Conservation (phyloP, 2,329 filamentous ascomycete species). For the Colletotrichum gloeosporioides region DNA sequence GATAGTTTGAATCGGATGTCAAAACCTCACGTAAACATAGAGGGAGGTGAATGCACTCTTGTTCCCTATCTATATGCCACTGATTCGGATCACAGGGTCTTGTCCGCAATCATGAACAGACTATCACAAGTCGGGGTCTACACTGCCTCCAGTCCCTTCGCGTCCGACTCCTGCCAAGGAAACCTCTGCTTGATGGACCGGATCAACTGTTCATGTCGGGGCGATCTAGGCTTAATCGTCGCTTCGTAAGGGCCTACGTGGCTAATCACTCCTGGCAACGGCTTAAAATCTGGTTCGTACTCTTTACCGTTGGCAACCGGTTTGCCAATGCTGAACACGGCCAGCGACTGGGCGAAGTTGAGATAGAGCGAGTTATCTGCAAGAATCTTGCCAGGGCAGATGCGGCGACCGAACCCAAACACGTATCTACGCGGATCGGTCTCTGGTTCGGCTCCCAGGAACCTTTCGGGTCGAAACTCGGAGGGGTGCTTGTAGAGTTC, state of each 20-base stretch:
- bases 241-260: neutral
- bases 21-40: neutral
- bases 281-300: conserved; percentile 26
- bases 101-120: neutral
- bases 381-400: conserved; percentile 23
- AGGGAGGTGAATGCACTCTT: neutral
- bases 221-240: neutral
- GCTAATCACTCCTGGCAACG: neutral
- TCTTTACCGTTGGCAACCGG: conserved; percentile 39
- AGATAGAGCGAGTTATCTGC: conserved; percentile 26
- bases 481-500: conserved; percentile 62
- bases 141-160: neutral
- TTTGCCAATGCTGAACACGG: conserved; percentile 46
- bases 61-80: neutral
- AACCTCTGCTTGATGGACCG: neutral
- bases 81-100: neutral
- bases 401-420: conserved; percentile 25
- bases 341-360: conserved; percentile 44
- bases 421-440: conserved; percentile 8
- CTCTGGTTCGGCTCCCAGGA: conserved; percentile 23
- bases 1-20: neutral
- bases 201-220: conserved; percentile 9
- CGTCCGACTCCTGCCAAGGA: neutral
- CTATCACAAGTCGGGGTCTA: neutral
- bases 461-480: conserved; percentile 38